Percentiles rank a stretch among this genome's conserved stretches.
These are phyloP conservation scores for Syzygium aqueum DNA, from an alignment of 345 rosid species.

Conservation along the genomic window DNA sequence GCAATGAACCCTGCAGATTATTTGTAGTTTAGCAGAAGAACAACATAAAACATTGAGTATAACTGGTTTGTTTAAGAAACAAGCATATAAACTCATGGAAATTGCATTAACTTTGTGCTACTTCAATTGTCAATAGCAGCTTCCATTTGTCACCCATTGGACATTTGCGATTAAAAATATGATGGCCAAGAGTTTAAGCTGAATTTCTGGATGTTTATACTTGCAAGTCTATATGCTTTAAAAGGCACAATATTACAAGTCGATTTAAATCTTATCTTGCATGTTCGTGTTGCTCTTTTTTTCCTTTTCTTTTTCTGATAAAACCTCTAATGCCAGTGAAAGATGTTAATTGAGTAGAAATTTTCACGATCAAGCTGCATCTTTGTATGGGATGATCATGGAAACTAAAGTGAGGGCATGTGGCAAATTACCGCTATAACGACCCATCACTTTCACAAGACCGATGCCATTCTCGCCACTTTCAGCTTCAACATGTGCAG, in stretches of 20 bases:
- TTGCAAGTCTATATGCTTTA: neutral
- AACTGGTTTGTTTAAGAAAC: neutral
- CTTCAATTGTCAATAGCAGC: neutral
- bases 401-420: neutral
- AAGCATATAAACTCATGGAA: neutral
- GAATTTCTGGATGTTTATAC: neutral
- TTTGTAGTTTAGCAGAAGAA: neutral
- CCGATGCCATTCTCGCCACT: slow-evolving; percentile 39
- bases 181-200: neutral
- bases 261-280: neutral
- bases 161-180: neutral
- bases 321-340: neutral
- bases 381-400: neutral
- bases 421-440: slow-evolving; percentile 30
- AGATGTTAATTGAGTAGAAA: neutral
- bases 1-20: slow-evolving; percentile 50
- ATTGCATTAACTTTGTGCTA: neutral
- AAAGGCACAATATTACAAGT: neutral
- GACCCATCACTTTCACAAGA: slow-evolving; percentile 43
- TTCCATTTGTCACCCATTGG: neutral
- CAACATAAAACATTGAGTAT: neutral
- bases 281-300: neutral
- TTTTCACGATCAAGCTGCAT: neutral
- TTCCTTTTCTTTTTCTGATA: neutral
- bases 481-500: slow-evolving; percentile 42